Evolutionary conservation across 177 flowering plant genomes (phyloP).

Genomic region (Vitis hybrid): DNA sequence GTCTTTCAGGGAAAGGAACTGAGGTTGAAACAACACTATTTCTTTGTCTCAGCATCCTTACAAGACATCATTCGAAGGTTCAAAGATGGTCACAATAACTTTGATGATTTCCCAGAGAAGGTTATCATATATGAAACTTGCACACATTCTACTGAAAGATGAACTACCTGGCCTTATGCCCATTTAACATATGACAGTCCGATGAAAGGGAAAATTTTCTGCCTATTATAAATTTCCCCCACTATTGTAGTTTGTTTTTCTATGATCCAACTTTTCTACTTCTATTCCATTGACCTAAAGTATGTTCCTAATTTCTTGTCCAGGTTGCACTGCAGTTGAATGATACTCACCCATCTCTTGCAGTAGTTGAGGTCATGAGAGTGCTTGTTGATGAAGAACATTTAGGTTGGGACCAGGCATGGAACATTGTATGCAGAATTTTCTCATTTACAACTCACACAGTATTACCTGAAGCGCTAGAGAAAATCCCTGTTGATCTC

Average conservation of each 20-base stretch:
- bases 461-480: slow-evolving; percentile 51
- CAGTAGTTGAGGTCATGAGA: slow-evolving; percentile 58
- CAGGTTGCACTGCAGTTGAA: slow-evolving; percentile 63
- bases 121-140: slow-evolving; percentile 16
- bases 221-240: background rate
- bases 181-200: background rate
- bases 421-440: slow-evolving; percentile 43
- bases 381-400: slow-evolving; percentile 56
- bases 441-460: slow-evolving; percentile 60
- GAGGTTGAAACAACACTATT: slow-evolving; percentile 66
- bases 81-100: slow-evolving; percentile 43
- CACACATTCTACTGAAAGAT: background rate
- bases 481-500: slow-evolving; percentile 55
- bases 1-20: slow-evolving; percentile 55
- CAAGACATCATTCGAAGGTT: slow-evolving; percentile 66
- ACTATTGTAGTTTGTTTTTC: background rate
- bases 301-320: slow-evolving; percentile 6
- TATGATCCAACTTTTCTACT: background rate
- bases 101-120: slow-evolving; percentile 51
- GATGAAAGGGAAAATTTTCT: background rate
- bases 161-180: background rate
- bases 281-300: background rate
- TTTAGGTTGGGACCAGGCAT: slow-evolving; percentile 52
- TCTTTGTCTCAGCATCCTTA: slow-evolving; percentile 56
- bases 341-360: slow-evolving; percentile 66